A percentile compares a stretch with the other conserved stretches of the same genome.
phyloP scores from a whole-genome alignment of 495 filamentous ascomycete genomes.

The Pyrenula aspistea region DNA sequence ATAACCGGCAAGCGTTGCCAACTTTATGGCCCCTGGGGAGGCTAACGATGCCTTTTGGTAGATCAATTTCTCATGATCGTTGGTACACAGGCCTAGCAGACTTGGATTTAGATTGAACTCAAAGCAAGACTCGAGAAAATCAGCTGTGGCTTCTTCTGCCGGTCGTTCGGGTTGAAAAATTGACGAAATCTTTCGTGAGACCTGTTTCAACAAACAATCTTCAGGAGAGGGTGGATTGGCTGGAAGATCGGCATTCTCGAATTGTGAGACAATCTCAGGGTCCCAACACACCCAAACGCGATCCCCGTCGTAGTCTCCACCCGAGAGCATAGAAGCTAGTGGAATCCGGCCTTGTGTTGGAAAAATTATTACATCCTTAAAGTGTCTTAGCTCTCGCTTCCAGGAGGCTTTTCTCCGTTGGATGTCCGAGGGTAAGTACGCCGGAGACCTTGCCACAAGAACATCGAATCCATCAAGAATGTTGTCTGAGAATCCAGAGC shows the following conservation, averaged over 20 bases:
- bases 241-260: conserved; percentile 56
- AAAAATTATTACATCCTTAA: conserved; percentile 84
- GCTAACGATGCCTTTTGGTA: conserved; percentile 50
- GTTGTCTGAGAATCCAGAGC: conserved; percentile 41
- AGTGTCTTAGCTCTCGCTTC: conserved; percentile 55
- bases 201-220: conserved; percentile 46
- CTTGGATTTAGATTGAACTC: conserved; percentile 53
- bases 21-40: conserved; percentile 36
- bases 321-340: conserved; percentile 71
- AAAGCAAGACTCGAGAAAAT: conserved; percentile 44
- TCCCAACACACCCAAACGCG: conserved; percentile 90
- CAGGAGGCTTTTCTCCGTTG: conserved; percentile 56
- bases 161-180: conserved; percentile 20
- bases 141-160: conserved; percentile 11
- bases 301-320: conserved; percentile 94
- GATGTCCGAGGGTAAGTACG: conserved; percentile 71
- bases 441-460: conserved; percentile 76
- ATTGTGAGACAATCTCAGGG: conserved; percentile 55
- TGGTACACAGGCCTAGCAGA: conserved; percentile 63
- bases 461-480: conserved; percentile 58
- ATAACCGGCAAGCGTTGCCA: conserved; percentile 61
- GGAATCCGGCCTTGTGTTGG: conserved; percentile 54
- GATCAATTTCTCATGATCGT: conserved; percentile 57
- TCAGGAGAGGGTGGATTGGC: conserved; percentile 25
- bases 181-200: conserved; percentile 37